Evolutionary conservation across 139 green algal genomes (phyloP).

Genomic region (Chlamydomonas eustigma): DNA sequence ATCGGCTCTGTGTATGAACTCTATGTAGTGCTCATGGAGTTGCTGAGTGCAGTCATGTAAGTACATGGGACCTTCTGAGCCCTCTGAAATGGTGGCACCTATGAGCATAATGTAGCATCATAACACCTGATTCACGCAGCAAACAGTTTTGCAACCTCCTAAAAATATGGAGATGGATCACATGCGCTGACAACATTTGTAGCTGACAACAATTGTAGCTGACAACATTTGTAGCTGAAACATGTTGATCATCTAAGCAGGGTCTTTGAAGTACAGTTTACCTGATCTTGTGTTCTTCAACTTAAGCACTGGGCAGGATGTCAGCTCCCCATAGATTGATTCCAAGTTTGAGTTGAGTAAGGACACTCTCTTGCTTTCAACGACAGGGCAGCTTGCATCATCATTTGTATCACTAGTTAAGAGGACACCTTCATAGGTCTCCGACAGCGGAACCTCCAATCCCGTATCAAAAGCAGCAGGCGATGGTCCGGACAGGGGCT

Average conservation of each 20-base stretch:
- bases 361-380: neutral
- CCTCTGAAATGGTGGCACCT: neutral
- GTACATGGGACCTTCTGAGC: neutral
- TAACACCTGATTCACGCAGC: neutral
- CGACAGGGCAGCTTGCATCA: neutral
- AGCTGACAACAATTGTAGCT: neutral
- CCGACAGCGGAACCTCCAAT: neutral
- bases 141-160: too few species aligned
- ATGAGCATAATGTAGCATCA: neutral
- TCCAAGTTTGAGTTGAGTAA: conserved; percentile 2
- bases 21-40: conserved; percentile 1
- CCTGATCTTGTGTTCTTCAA: neutral
- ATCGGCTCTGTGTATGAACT: conserved; percentile 19
- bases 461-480: neutral
- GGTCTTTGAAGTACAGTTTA: neutral
- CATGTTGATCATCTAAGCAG: neutral
- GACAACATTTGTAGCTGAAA: neutral
- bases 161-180: too few species aligned
- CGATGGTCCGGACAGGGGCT: neutral
- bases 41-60: neutral
- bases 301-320: neutral
- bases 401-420: neutral
- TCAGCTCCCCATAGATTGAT: conserved; percentile 12
- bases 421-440: neutral
- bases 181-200: too few species aligned